Conservation (phyloP, 192 early-diverging fungal species). For the Backusella parvicylindrica region DNA sequence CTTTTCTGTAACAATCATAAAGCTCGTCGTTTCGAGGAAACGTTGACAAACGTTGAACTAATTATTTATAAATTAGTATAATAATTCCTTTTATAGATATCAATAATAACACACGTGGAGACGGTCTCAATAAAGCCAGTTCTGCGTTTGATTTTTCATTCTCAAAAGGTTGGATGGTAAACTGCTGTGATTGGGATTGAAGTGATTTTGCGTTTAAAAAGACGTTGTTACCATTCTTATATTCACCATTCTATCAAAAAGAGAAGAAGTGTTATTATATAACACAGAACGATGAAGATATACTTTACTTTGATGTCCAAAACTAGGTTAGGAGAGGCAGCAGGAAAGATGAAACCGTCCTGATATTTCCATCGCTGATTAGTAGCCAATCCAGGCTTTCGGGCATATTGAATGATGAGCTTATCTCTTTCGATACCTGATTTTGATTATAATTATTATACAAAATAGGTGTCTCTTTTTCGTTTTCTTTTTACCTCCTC, state of each 20-base stretch:
- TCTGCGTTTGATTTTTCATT: conserved; percentile 21
- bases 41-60: conserved; percentile 11
- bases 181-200: conserved; percentile 14
- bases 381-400: conserved; percentile 26
- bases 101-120: conserved; percentile 5
- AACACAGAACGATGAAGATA: background rate
- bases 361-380: conserved; percentile 30
- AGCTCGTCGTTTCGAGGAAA: conserved; percentile 18
- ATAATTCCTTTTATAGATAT: background rate
- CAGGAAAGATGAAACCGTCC: conserved; percentile 20
- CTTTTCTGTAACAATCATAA: conserved; percentile 16
- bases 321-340: conserved; percentile 17
- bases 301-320: conserved; percentile 22
- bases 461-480: background rate
- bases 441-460: background rate
- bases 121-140: conserved; percentile 15
- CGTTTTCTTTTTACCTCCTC: background rate
- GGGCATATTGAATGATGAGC: conserved; percentile 22
- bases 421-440: conserved; percentile 24
- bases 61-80: background rate
- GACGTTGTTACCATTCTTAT: conserved; percentile 14
- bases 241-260: conserved; percentile 16
- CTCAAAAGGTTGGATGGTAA: conserved; percentile 23
- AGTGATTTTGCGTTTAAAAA: conserved; percentile 16
- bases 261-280: background rate